phyloP scores from a whole-genome alignment of 805 yeast genomes.

The Candida bentonensis region DNA sequence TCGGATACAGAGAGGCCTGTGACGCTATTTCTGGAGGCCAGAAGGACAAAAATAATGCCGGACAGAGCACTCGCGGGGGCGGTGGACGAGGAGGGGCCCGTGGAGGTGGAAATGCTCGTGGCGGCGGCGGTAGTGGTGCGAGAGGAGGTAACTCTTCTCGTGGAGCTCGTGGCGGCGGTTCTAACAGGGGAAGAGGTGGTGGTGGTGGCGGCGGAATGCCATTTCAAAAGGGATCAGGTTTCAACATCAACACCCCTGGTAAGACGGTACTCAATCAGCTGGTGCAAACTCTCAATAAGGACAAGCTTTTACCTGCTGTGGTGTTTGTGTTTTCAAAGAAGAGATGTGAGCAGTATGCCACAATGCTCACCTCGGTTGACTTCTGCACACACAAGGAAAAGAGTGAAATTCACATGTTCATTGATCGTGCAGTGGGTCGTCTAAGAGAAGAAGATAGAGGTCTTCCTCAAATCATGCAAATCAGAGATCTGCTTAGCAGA shows the following conservation, averaged over 20 bases:
- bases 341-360: constrained; percentile 87
- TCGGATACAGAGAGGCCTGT: constrained; percentile 27
- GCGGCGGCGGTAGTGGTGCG: constrained; percentile 20
- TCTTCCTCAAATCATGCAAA: constrained; percentile 75
- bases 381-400: constrained; percentile 76
- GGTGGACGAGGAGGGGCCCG: constrained; percentile 20
- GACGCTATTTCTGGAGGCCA: neutral
- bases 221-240: constrained; percentile 21
- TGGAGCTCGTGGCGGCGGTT: constrained; percentile 19
- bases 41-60: constrained; percentile 24
- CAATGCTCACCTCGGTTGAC: constrained; percentile 55
- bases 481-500: constrained; percentile 69
- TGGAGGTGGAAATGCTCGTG: constrained; percentile 22
- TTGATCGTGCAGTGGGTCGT: constrained; percentile 77
- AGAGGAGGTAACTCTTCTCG: constrained; percentile 21
- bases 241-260: constrained; percentile 51
- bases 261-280: constrained; percentile 66
- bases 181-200: constrained; percentile 29
- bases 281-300: constrained; percentile 52
- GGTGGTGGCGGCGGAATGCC: constrained; percentile 14
- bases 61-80: constrained; percentile 6
- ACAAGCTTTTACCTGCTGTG: constrained; percentile 78
- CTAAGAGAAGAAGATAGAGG: constrained; percentile 85
- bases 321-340: constrained; percentile 88
- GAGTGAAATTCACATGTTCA: constrained; percentile 85